phyloP scores from a whole-genome alignment of 1,284 basidiomycete species.

The Melanopsichium pennsylvanicum region DNA sequence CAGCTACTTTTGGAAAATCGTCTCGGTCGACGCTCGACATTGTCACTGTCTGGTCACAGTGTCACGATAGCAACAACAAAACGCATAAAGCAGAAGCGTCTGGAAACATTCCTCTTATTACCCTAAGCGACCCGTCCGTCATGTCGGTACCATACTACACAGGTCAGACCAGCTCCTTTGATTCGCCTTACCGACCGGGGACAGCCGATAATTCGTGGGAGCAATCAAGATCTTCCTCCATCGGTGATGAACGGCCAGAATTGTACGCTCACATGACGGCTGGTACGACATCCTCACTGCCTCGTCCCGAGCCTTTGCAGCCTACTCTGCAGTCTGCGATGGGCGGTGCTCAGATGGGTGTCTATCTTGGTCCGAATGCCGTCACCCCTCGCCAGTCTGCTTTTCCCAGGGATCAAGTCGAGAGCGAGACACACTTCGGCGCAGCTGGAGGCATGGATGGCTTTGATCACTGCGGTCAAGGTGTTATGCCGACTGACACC shows the following conservation, averaged over 20 bases:
- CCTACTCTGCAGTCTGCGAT: slow-evolving; percentile 10
- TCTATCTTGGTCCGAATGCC: slow-evolving; percentile 19
- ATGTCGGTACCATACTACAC: slow-evolving; percentile 37
- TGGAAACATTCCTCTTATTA: neutral
- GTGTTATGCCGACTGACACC: slow-evolving; percentile 17
- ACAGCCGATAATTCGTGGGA: slow-evolving; percentile 35
- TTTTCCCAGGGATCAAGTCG: slow-evolving; percentile 30
- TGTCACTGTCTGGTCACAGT: slow-evolving; percentile 24
- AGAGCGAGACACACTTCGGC: slow-evolving; percentile 5
- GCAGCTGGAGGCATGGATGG: slow-evolving; percentile 4
- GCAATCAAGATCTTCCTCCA: slow-evolving; percentile 10
- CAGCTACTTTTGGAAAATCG: neutral
- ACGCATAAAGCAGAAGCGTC: slow-evolving; percentile 13
- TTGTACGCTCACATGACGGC: slow-evolving; percentile 13
- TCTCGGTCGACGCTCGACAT: slow-evolving; percentile 4
- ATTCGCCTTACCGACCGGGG: slow-evolving; percentile 27
- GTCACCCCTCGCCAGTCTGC: slow-evolving; percentile 29
- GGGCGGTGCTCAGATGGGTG: slow-evolving; percentile 4
- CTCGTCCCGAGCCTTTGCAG: slow-evolving; percentile 22
- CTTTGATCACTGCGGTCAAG: slow-evolving; percentile 12
- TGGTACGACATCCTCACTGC: slow-evolving; percentile 5
- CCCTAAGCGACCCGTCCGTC: neutral
- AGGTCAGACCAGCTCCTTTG: slow-evolving; percentile 16
- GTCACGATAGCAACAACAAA: slow-evolving; percentile 2
- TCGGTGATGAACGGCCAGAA: slow-evolving; percentile 23